Base-by-base conservation (phyloP, 169 alveolate genomes). In the Cryptosporidium bovis region DNA sequence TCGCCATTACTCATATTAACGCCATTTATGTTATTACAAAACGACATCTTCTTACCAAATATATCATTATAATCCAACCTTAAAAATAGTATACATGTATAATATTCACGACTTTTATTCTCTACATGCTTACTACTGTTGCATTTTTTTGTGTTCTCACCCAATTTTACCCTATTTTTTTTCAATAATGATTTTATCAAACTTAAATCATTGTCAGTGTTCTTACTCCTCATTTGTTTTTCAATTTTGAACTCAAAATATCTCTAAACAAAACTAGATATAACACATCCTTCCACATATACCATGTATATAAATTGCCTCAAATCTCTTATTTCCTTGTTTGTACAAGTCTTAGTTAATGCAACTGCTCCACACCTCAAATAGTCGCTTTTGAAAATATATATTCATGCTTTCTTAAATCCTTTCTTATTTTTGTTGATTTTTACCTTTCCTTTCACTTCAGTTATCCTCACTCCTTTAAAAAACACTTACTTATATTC, bases 21-120 rank as follows among this genome's bases (percentile, higher is more conserved):
- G 33, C 36, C 46, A 27, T 62, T 31, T 13, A 27, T 29, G n/a
- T 36, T 34, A 20, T 44, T 31, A n/a, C 8, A 31, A 5, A 69
- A 12, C 16, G 10, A 24, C n/a, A 29, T 55, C 15, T 55, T 31
- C 24, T 34, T 51, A 2, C 40, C 56, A n/a, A 53, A 69, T 13
- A 51, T 6, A n/a, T 69, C 83, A 5, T 34, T n/a, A 33, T 29
- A 69, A 0, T 34, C 51, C 29, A 69, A 55, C 15, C 10, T 24
- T 15, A 69, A 31, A n/a, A 29, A 69, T 16, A 69, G 1, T 16
- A 69, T 33, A 33, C 83, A 69, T 69, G 83, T 34, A 27, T 36
- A 69, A 33, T 51, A 46, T 4, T 69, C 58, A 0, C 83, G 66
- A 7, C 10, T 29, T 53, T n/a, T 51, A 6, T 18, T 33, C 36